Evolutionary conservation across 1,284 basidiomycete species (phyloP), one percentile per base, ranked within the genome.

Genomic region (Sanghuangporus sanghuang): DNA sequence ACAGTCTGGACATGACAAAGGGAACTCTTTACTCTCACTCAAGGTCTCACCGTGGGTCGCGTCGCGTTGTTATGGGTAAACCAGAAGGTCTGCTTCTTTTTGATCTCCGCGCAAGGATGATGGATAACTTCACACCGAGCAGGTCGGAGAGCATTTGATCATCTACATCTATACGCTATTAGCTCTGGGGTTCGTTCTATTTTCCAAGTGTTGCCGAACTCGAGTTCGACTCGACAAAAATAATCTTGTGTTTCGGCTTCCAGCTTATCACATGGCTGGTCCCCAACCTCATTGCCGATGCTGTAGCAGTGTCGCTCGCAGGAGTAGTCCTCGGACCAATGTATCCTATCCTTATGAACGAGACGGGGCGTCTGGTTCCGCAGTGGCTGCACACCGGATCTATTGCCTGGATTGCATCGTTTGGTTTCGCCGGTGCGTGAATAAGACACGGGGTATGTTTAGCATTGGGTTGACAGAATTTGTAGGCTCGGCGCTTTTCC

Each of bases 261-360:
- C 83, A 87, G 66, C 68, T 87, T 57, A 72, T 84, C 38, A 74
- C 87, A 38, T 87, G 86, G 86, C 74, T 84, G 12, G 80, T 85
- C 1, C 84, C 83, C 0, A 81, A 78, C 2, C 72, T 87, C 46
- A 73, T 85, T 27, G 79, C 77, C 42, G 77, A 76, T 48, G 85
- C 82, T 1, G 73, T 86, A 4, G 77, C 80, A 3, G 79, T 87
- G 16, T 78, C 81, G 1, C 71, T 86, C 35, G 76, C 86, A 58
- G 86, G 84, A 18, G 66, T 86, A 32, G 69, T 85, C 35, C 64
- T 83, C 14, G 80, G 79, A 4, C 85, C 84, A 0, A 79, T 85
- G 70, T 86, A 80, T 66, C 83, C 84, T 1, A 81, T 85, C 64
- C 73, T 78, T 38, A 80, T 85, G 75, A 81, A 80, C 62, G 77